These are phyloP conservation scores for Cerioporus squamosus DNA, from an alignment of 1,284 basidiomycete species.

Conservation along the genomic window DNA sequence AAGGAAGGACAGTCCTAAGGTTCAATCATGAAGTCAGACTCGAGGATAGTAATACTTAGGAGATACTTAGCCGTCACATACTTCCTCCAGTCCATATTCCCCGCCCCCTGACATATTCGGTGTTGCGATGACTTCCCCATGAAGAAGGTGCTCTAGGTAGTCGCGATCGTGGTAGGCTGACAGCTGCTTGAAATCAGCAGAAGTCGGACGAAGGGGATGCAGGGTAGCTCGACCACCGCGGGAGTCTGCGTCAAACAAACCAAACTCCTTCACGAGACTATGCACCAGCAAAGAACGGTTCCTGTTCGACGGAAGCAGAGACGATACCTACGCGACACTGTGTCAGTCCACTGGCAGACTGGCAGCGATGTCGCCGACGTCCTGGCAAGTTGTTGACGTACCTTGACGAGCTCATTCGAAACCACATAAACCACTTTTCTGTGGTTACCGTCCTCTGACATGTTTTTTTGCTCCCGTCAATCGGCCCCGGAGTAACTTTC, in stretches of 20 bases:
- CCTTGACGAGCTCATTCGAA: conserved; percentile 61
- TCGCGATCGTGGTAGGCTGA: conserved; percentile 59
- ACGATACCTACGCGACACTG: conserved; percentile 44
- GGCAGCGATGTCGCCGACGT: too few relatives aligned
- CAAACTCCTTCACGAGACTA: conserved; percentile 64
- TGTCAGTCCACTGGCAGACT: neutral
- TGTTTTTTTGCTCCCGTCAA: neutral
- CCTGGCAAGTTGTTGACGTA: conserved; percentile 17
- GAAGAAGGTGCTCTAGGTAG: conserved; percentile 59
- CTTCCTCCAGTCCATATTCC: conserved; percentile 74
- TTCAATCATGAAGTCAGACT: conserved; percentile 5
- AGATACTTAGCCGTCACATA: conserved; percentile 32
- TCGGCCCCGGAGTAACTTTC: too few relatives aligned
- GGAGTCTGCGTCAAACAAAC: conserved; percentile 48
- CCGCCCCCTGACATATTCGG: conserved; percentile 1
- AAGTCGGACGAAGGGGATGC: conserved; percentile 54
- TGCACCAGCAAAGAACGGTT: conserved; percentile 85
- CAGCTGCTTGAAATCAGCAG: conserved; percentile 56
- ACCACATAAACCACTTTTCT: conserved; percentile 51
- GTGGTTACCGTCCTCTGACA: too few relatives aligned
- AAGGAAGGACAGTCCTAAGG: conserved; percentile 85
- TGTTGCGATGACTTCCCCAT: conserved; percentile 24
- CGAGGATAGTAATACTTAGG: neutral
- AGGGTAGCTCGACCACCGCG: conserved; percentile 35
- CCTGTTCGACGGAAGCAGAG: conserved; percentile 80